These are phyloP conservation scores for Ganoderma lucidum DNA, from an alignment of 1,284 basidiomycete species.

Conservation along the genomic window DNA sequence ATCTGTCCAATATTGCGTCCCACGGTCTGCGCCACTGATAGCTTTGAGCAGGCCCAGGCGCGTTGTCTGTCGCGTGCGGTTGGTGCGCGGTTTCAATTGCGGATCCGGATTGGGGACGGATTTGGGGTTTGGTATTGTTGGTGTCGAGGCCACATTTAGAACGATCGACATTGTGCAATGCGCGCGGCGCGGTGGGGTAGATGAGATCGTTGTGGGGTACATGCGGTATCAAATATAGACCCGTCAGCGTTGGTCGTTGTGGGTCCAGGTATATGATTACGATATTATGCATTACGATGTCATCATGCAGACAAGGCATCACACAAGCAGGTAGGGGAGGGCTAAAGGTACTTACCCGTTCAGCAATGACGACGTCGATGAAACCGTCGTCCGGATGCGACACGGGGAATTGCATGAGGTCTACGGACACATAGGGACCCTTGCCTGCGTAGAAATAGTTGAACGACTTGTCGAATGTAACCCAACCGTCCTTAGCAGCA, in stretches of 20 bases:
- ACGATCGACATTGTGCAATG: neutral
- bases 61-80: slow-evolving; percentile 50
- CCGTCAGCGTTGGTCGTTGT: neutral
- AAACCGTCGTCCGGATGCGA: slow-evolving; percentile 82
- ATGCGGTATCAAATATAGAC: neutral
- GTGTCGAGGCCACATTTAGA: slow-evolving; percentile 2
- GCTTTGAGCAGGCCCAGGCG: slow-evolving; percentile 65
- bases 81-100: neutral
- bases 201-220: neutral
- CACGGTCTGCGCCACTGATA: slow-evolving; percentile 75
- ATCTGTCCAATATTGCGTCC: slow-evolving; percentile 73
- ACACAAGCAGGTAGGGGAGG: slow-evolving; percentile 14
- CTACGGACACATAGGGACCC: slow-evolving; percentile 70
- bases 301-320: neutral
- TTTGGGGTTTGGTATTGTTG: neutral
- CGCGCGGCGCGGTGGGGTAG: neutral
- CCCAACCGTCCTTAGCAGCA: slow-evolving; percentile 65
- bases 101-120: neutral
- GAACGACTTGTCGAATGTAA: slow-evolving; percentile 73
- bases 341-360: slow-evolving; percentile 52
- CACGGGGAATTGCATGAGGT: slow-evolving; percentile 89
- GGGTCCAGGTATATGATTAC: neutral
- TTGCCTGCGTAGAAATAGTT: slow-evolving; percentile 79
- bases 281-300: slow-evolving; percentile 1
- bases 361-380: slow-evolving; percentile 82